Percentiles rank a stretch among this genome's conserved stretches.
These are phyloP conservation scores for Saccharomyces hybrid DNA, from an alignment of 1,139 yeast genomes.

Conservation along the genomic window DNA sequence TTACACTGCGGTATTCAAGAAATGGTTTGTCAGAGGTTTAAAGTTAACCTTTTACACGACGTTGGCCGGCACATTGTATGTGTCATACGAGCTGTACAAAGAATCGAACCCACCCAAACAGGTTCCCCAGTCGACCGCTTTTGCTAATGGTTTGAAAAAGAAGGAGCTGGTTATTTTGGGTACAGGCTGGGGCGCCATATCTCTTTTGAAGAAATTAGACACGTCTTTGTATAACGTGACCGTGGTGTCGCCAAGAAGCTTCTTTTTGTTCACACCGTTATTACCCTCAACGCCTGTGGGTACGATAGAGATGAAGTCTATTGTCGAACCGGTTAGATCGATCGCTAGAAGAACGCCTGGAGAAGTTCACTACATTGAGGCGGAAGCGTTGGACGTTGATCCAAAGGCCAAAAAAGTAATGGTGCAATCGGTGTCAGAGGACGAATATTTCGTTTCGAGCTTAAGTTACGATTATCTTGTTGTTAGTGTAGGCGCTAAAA, in stretches of 20 bases:
- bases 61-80: slow-evolving; percentile 39
- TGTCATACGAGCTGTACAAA: slow-evolving; percentile 49
- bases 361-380: slow-evolving; percentile 81
- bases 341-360: slow-evolving; percentile 67
- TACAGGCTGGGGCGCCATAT: slow-evolving; percentile 90
- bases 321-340: slow-evolving; percentile 76
- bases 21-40: neutral
- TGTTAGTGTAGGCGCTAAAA: slow-evolving; percentile 87
- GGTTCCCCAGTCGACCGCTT: slow-evolving; percentile 48
- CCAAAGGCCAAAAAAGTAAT: slow-evolving; percentile 54
- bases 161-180: slow-evolving; percentile 87
- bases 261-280: slow-evolving; percentile 87
- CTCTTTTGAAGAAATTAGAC: slow-evolving; percentile 76
- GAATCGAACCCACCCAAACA: slow-evolving; percentile 59
- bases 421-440: slow-evolving; percentile 36
- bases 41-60: slow-evolving; percentile 26
- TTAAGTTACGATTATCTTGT: slow-evolving; percentile 71
- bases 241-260: slow-evolving; percentile 88
- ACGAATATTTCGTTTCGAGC: slow-evolving; percentile 39
- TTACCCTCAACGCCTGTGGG: slow-evolving; percentile 94
- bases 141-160: slow-evolving; percentile 64
- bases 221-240: slow-evolving; percentile 81
- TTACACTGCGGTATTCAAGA: neutral
- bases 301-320: slow-evolving; percentile 82
- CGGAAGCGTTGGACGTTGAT: slow-evolving; percentile 81